Base-by-base conservation (phyloP, 768 basidiomycete species). In the Rhizopogon vulgaris region DNA sequence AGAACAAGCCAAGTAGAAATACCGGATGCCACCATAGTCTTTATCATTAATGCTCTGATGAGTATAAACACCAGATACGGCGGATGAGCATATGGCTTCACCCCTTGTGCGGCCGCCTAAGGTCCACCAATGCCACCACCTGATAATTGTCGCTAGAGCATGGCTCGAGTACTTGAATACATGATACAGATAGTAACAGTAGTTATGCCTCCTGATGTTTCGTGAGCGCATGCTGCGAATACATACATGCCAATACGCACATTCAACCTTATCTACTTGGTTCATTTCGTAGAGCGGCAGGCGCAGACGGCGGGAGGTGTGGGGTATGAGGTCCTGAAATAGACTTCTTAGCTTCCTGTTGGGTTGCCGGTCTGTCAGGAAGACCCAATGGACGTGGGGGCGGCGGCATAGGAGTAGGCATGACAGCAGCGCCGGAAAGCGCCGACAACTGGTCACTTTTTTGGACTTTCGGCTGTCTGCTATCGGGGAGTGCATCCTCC, bases 331-430 rank as follows among this genome's bases (percentile, higher is more conserved):
- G 37, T 51, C 24, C 15, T 15, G 32, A 48, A 6, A 51, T 58
- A 5, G 54, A n/a, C 39, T 47, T 59, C 15, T 63, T 56, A 6
- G 52, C 57, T 34, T 66, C 63, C 6, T 49, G 52, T 5, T 58
- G 32, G 9, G 54, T 53, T 47, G 34, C 14, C 0, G 53, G 12
- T n/a, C 58, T 58, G 10, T 69, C 66, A 2, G 61, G 53, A 34
- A 48, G 6, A 24, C 52, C 43, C 1, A 58, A 58, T 8, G 63
- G 67, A 0, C 53, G 57, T 11, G 54, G 54, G 1, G 54, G 52
- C 4, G 37, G 42, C 27, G 25, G 56, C 14, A 4, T 25, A 1
- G 39, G 48, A 1, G 37, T 28, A 1, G 37, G 12, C 12, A 5
- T 4, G 11, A 34, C 32, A 34, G 32, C 12, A 12, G 32, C 32